phyloP scores from a whole-genome alignment of 2,329 filamentous ascomycete species.

The Sarocladiaceae sp. region DNA sequence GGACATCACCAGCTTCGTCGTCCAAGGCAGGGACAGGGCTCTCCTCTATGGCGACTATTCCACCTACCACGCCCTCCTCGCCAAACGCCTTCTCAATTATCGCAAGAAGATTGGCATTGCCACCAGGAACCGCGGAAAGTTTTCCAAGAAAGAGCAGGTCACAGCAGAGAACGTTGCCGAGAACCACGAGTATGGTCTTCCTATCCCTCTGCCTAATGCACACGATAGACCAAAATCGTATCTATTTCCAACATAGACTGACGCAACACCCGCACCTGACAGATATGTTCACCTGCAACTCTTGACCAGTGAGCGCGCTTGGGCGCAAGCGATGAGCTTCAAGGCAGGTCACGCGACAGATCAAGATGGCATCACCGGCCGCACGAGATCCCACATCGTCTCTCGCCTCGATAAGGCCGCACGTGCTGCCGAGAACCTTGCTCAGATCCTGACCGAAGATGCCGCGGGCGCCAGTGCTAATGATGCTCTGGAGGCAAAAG shows the following conservation, averaged over 20 bases:
- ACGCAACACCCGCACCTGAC: background rate
- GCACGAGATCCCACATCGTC: constrained; percentile 79
- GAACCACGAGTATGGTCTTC: constrained; percentile 62
- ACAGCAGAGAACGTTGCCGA: constrained; percentile 68
- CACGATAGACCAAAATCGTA: background rate
- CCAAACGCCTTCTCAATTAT: constrained; percentile 73
- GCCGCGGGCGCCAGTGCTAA: constrained; percentile 58
- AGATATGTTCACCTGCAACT: constrained; percentile 76
- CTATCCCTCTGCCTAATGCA: background rate
- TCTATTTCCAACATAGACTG: background rate
- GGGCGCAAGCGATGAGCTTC: constrained; percentile 94
- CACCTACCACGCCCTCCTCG: constrained; percentile 73
- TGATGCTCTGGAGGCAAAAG: constrained; percentile 78
- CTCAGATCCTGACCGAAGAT: constrained; percentile 57
- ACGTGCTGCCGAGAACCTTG: constrained; percentile 61
- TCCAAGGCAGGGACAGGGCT: constrained; percentile 72
- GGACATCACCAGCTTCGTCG: constrained; percentile 84
- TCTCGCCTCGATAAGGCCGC: constrained; percentile 79
- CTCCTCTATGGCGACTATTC: constrained; percentile 85
- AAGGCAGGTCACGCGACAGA: constrained; percentile 77
- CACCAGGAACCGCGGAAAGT: constrained; percentile 83
- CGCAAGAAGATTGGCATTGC: constrained; percentile 80
- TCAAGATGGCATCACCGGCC: constrained; percentile 70
- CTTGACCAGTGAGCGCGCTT: constrained; percentile 82
- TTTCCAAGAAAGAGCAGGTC: constrained; percentile 61